Base-by-base conservation (phyloP, 2,329 filamentous ascomycete genomes). In the Colletotrichum echinochloae region DNA sequence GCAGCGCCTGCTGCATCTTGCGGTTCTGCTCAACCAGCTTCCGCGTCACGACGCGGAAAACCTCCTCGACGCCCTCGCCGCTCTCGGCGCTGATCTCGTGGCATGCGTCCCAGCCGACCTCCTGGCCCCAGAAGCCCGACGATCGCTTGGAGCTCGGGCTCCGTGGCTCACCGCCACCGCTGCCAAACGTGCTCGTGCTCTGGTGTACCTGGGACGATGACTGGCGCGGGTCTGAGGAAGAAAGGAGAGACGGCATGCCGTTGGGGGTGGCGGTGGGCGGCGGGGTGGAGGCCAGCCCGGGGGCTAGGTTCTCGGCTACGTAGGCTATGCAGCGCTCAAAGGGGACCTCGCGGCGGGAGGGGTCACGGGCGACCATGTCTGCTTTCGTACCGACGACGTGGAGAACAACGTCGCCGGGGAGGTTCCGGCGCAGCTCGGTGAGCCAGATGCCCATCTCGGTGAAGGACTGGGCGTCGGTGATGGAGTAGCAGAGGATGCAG, bases 281-380 rank as follows among this genome's bases (percentile, higher is more conserved):
- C 8, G 91, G 92, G 18, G 92, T 93, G 59, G 85, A 87, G 66
- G 87, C 87, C 61, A 89, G 82, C 35, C 90, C 89, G 0, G 94
- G 93, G 65, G 93, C 93, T 2, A 97, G 87, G 78, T 97, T 93
- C 81, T 98, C 94, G 33, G 94, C 95, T 48, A 98, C 94, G 81
- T 98, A 99, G 57, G 94, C 94, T 77, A 98, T 97, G 79, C 95
- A 98, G 73, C 93, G 90, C 81, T 99, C 95, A 79, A 98, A 98
- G 26, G 95, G 94, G 7, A 99, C 94, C 78, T 95, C 90, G 65
- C 95, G 90, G 72, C 87, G 86, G 7, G 87, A 86, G 6, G 95
- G 94, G 73, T 98, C 94, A 75, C 92, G 88, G 49, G 94, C 91
- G 60, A 98, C 95, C 54, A 98, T 90, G 81, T 99, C 95, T 71